These are phyloP conservation scores for Aquilaria agallochum DNA, from an alignment of 441 rosid genomes.

Conservation along the genomic window DNA sequence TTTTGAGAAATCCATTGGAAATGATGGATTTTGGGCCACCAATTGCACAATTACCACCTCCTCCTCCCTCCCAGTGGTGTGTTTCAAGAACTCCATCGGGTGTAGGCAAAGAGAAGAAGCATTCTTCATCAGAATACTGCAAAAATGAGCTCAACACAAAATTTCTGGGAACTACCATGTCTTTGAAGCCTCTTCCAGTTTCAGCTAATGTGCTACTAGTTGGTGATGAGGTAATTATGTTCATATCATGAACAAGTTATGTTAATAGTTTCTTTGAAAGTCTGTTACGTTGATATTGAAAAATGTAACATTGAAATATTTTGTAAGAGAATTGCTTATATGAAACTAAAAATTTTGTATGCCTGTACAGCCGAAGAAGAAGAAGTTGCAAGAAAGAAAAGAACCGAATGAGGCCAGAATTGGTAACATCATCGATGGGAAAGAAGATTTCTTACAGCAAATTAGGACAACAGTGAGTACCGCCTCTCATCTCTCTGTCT, in stretches of 20 bases:
- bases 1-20: too few species aligned
- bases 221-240: conserved; percentile 26
- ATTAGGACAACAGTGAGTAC: conserved; percentile 66
- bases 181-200: conserved; percentile 25
- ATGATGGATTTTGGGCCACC: too few species aligned
- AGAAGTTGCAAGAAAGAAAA: conserved; percentile 28
- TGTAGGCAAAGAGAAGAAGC: conserved; percentile 9
- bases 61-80: conserved; percentile 72
- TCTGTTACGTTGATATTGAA: not conserved
- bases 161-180: conserved; percentile 21
- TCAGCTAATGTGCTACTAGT: conserved; percentile 31
- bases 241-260: not conserved
- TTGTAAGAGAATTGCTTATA: too few species aligned
- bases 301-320: conserved; percentile 1
- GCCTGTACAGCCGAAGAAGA: conserved; percentile 30
- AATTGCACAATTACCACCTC: conserved; percentile 40
- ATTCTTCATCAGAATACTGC: conserved; percentile 25
- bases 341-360: not conserved
- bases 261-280: too few species aligned
- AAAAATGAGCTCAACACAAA: conserved; percentile 30
- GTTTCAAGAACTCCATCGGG: conserved; percentile 16
- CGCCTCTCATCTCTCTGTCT: too few species aligned
- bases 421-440: conserved; percentile 30
- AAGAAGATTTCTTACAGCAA: conserved; percentile 78
- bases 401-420: too few species aligned